These are phyloP conservation scores for Leccinum uliginosum DNA, from an alignment of 768 basidiomycete species.

Conservation along the genomic window DNA sequence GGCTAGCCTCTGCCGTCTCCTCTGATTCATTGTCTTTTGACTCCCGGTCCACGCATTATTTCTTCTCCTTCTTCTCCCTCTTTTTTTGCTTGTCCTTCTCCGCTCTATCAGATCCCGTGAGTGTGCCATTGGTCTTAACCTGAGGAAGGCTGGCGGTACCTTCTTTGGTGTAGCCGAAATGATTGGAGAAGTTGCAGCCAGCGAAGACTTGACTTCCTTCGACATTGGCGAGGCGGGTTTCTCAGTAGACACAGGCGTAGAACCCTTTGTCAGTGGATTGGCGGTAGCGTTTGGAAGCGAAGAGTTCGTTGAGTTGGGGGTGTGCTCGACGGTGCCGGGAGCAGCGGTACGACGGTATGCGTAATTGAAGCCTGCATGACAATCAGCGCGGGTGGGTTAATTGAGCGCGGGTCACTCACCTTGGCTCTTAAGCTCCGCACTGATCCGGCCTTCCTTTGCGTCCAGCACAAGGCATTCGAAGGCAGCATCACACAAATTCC, in stretches of 20 bases:
- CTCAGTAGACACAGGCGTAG: constrained; percentile 33
- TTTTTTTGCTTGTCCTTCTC: constrained; percentile 57
- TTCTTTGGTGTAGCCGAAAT: constrained; percentile 29
- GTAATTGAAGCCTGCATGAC: constrained; percentile 81
- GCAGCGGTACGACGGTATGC: constrained; percentile 79
- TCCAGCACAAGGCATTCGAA: constrained; percentile 87
- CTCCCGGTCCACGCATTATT: constrained; percentile 44
- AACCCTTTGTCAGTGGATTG: constrained; percentile 31
- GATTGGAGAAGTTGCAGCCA: constrained; percentile 33
- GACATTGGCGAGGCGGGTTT: constrained; percentile 32
- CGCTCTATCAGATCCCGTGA: constrained; percentile 42
- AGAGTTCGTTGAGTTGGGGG: constrained; percentile 54
- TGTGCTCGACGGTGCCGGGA: constrained; percentile 47
- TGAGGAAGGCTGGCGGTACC: constrained; percentile 33
- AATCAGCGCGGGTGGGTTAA: constrained; percentile 26
- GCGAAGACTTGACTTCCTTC: constrained; percentile 33
- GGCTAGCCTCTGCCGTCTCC: constrained; percentile 30
- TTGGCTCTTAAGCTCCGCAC: constrained; percentile 88
- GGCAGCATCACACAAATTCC: constrained; percentile 96
- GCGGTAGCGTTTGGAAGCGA: constrained; percentile 41
- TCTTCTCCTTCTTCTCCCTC: constrained; percentile 62
- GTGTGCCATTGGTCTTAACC: constrained; percentile 29
- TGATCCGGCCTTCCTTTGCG: constrained; percentile 87
- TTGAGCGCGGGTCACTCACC: constrained; percentile 43
- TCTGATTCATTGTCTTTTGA: constrained; percentile 36